Evolutionary conservation across 129 eudicot genomes (phyloP), one percentile per base, ranked within the genome.

Genomic region (Centrapalus pauciflorus): DNA sequence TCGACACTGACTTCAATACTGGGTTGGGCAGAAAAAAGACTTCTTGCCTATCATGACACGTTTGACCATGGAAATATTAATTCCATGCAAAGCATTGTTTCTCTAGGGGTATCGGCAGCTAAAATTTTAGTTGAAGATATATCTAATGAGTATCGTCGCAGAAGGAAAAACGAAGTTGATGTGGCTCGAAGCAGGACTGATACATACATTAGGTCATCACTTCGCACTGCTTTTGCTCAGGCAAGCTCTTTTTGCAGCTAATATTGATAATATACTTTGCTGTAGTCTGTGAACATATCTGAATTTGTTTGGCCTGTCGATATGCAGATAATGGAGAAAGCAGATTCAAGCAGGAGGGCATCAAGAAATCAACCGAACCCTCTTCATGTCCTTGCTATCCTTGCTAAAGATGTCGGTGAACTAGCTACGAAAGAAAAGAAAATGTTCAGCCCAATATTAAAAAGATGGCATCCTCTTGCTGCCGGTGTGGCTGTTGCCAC

Each of bases 161-260:
- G 96, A 82, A 78, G 97, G 51, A 94, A 86, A 72, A 74, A 74
- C 38, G 99, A 94, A 63, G 85, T 78, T 71, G 94, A 94, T 76
- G 99, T 94, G 61, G 90, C 93, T 13, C 93, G 88, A 43, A 89
- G 83, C 80, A 80, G 99, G 83, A 89, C 92, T 17, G 99, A 94
- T 65, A 94, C 99, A 50, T 94, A 89, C 56, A 89, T 94, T 73
- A 78, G 95, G 81, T 94, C 99, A 27, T 94, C 99, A 23, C 92
- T 94, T 33, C 95, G 97, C 30, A 94, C 99, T 67, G 95, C 97
- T 58, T 94, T 94, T 81, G 99, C 99, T 58, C 99, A 94, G 92
- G 99, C 78, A 77, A 78, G 87, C 69, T 51, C 13, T 33, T 32
- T 56, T 20, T 50, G 12, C 0, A 26, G 64, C 35, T 69, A 38